Evolutionary conservation across 345 rosid genomes (phyloP), one percentile per base, ranked within the genome.

Genomic region (Citrus unshiu): DNA sequence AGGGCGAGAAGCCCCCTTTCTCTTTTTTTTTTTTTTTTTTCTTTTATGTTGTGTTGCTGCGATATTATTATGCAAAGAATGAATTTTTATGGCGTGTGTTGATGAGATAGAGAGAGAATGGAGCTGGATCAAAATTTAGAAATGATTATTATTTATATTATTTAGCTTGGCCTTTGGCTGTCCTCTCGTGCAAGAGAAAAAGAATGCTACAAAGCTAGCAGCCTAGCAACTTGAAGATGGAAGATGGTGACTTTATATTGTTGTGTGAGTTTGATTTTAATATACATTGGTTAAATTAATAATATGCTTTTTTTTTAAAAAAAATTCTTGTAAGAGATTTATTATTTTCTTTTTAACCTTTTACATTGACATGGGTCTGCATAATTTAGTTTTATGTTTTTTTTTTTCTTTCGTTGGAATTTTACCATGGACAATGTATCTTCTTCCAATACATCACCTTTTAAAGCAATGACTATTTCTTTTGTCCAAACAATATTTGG

Each of bases 1-100:
- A 86, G 91, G 87, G 88, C 82, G 79, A 85, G 89, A 86, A 84
- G 86, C 87, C 91, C 92, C 85, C 89, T 72, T 77, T 77, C 82
- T 78, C 77, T 77, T 74, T 75, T 12, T 79, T 4, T 32, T 32
- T 30, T 30, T 30, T 77, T 74, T 75, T 81, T 73, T 69, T 64
- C 67, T 80, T 78, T 54, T 54, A 54, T 5, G 58, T 27, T 34
- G 14, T 58, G 61, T 29, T 74, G 29, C 69, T 74, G 60, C 46
- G 22, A 40, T 68, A 62, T 43, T 74, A 66, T 35, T 54, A 46
- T 64, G 64, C 10, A 34, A 85, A 68, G 81, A 76, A 74, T 70
- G 80, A 81, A 77, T 80, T 82, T 84, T 84, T 74, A 29, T 54
- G 22, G 58, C 19, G 58, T 54, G 58, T 54, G 58, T 5, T 16